Base-by-base conservation (phyloP, 1,284 basidiomycete species). In the Trametes versicolor region DNA sequence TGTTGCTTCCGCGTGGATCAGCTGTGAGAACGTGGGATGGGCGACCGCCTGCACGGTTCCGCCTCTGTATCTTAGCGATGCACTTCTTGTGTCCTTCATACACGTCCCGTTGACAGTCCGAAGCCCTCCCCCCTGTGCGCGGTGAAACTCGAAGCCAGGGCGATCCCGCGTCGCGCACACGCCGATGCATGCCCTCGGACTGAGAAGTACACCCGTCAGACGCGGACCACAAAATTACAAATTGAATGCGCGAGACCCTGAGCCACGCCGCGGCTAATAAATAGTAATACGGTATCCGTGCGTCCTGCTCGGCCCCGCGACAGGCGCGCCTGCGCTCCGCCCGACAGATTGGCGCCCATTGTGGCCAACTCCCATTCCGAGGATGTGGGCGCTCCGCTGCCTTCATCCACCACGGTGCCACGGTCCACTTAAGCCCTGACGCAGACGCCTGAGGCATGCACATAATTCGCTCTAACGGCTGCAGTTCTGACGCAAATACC, bases 1-100 rank as follows among this genome's bases (percentile, higher is more conserved):
- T 64, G 58, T 36, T 61, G 56, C 59, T 64, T 65, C 64, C 62
- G 62, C 64, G 64, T 68, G 67, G 52, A 68, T 68, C 67, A 58
- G 34, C 57, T 65, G 66, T 65, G 64, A 53, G 61, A 65, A 43
- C 37, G 23, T 29, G 15, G 49, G 25, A 21, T 53, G 10, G 27
- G 17, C 48, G 56, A 56, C 56, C 36, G 27, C 60, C 19, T 43
- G 43, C 32, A 10, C 52, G 41, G 41, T 45, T 61, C 52, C 52
- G 52, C 36, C 9, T 12, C 27, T 29, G 59, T 55, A 48, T 58
- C 56, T 58, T 58, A 58, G 56, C 56, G 56, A 58, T 48, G 47
- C 21, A 25, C 19, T 37, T 53, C 19, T 36, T 47, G 43, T 49
- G 47, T 45, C 49, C 45, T 47, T 15, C 32, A 13, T 12, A 10